A percentile compares a stretch with the other conserved stretches of the same genome.
These are phyloP conservation scores for Aspergillus neoniger DNA, from an alignment of 2,329 filamentous ascomycete species.

Conservation along the genomic window DNA sequence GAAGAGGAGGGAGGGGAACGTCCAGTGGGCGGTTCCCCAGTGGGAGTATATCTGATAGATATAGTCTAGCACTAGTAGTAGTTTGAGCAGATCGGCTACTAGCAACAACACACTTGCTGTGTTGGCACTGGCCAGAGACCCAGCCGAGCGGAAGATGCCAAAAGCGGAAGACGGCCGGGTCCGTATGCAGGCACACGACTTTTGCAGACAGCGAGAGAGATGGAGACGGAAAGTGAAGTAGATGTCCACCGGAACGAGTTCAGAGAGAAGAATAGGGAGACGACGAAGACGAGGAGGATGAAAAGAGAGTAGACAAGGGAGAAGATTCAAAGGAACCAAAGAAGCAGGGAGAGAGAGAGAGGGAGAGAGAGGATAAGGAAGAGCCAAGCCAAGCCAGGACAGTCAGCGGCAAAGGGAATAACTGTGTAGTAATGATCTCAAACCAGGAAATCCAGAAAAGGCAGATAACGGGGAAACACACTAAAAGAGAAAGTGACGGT, in stretches of 20 bases:
- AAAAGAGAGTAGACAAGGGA: not conserved
- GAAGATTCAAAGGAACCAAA: not conserved
- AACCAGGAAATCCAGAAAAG: slow-evolving; percentile 2
- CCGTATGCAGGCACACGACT: slow-evolving; percentile 28
- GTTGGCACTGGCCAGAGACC: slow-evolving; percentile 20
- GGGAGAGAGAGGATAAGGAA: not conserved
- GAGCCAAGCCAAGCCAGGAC: slow-evolving; percentile 1
- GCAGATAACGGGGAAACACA: slow-evolving; percentile 3
- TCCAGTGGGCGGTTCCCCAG: slow-evolving; percentile 7
- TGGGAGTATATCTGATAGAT: slow-evolving; percentile 10
- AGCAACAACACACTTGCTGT: slow-evolving; percentile 19
- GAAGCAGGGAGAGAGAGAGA: not conserved
- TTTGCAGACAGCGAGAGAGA: not conserved
- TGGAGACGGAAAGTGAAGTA: not conserved
- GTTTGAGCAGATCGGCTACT: slow-evolving; percentile 7
- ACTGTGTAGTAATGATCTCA: slow-evolving; percentile 13
- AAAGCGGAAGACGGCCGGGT: slow-evolving; percentile 21
- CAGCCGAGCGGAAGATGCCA: slow-evolving; percentile 17
- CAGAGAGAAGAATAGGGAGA: not conserved
- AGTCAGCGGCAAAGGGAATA: slow-evolving; percentile 1
- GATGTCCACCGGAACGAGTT: not conserved
- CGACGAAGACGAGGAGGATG: not conserved
- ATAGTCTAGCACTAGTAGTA: not conserved
- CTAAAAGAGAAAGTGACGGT: slow-evolving; percentile 8
- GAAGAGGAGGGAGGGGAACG: slow-evolving; percentile 7